Conservation (phyloP, 441 rosid species). For the Theobroma grandiflorum region DNA sequence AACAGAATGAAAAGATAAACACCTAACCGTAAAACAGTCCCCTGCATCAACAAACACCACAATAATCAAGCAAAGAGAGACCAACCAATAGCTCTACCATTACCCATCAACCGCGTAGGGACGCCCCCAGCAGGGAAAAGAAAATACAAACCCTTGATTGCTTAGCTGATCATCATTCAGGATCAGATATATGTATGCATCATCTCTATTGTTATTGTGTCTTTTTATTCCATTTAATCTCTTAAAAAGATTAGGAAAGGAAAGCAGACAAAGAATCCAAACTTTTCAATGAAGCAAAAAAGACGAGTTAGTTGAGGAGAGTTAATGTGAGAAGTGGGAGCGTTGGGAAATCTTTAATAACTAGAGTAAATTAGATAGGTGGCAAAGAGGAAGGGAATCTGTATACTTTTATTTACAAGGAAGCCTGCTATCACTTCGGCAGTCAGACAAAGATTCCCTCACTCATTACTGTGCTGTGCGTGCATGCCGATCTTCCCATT, state of each 20-base stretch:
- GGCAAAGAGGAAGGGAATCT: constrained; percentile 26
- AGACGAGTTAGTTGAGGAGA: constrained; percentile 23
- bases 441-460: constrained; percentile 54
- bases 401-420: constrained; percentile 24
- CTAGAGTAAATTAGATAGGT: constrained; percentile 27
- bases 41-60: no score
- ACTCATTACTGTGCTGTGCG: constrained; percentile 25
- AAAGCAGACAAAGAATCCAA: not conserved
- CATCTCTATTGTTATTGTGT: no score
- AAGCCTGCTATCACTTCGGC: constrained; percentile 20
- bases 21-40: no score
- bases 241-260: not conserved
- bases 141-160: no score
- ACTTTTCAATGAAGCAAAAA: not conserved
- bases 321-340: constrained; percentile 30
- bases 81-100: no score
- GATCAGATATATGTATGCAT: no score
- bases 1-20: no score
- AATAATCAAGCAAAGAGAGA: no score
- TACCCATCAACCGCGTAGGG: no score
- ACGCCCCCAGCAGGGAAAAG: no score
- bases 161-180: no score
- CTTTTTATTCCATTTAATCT: not conserved
- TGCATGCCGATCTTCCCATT: not conserved
- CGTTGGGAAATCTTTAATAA: constrained; percentile 38